Base-by-base conservation (phyloP, 2,329 filamentous ascomycete genomes). In the Cyphellophora attinorum region DNA sequence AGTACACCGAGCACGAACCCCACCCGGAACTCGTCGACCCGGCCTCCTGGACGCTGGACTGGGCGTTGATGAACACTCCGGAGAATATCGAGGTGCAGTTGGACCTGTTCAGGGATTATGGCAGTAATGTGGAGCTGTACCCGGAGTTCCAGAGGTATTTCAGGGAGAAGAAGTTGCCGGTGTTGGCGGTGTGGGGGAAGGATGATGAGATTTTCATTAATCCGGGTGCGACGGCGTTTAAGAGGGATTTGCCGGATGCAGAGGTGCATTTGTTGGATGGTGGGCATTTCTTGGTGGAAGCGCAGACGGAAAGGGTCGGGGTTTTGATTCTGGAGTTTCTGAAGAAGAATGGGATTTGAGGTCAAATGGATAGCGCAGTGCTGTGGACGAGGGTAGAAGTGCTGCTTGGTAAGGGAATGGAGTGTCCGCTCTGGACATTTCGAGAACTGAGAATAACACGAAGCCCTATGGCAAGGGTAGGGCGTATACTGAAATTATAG, bases 141-240 rank as follows among this genome's bases (percentile, higher is more conserved):
- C 65, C 68, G 0, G 45, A 58, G 8, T 74, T 74, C 36, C 74
- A 79, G 19, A 55, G 64, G 30, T 78, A 70, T 40, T 65, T 78
- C 29, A 55, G 67, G 3, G 51, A 58, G 5, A 66, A 58, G 0
- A 54, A 66, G 31, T 64, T 74, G 0, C 72, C 73, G 0, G 48
- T 77, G 3, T 49, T 79, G 40, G 70, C 71, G 1, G 59, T 68
- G 3, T 79, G 74, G 74, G 73, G 74, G 0, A 68, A 67, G 54
- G 64, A 70, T 38, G 74, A 78, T 54, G 45, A 50, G 3, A 65
- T 71, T 17, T 59, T 59, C 29, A 43, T 54, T 4, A 33, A 62
- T 0, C 43, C 61, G 0, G 74, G 72, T 0, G 72, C 72, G 0
- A 64, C 74, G 52, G 72, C 70, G 0, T 77, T 58, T 44, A 62